phyloP scores from a whole-genome alignment of 2,329 filamentous ascomycete genomes.

The Alternaria brassicicola region DNA sequence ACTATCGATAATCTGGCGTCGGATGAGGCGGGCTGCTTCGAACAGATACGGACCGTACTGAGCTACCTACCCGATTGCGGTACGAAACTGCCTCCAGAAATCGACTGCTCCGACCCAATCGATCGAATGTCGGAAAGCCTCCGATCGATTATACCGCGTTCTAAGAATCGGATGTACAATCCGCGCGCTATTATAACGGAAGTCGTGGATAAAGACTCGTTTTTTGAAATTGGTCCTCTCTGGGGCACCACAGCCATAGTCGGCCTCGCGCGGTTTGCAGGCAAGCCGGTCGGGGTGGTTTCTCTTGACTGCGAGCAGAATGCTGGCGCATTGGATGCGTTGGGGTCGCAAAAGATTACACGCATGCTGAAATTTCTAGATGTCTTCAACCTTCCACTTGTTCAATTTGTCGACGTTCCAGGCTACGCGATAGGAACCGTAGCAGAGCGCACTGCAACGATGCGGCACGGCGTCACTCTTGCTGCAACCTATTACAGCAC shows the following conservation, averaged over 20 bases:
- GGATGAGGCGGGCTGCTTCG: constrained; percentile 66
- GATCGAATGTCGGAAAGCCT: constrained; percentile 58
- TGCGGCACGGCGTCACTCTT: constrained; percentile 68
- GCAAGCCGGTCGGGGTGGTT: constrained; percentile 64
- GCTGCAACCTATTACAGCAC: constrained; percentile 67
- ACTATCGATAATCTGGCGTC: constrained; percentile 69
- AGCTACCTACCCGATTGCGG: constrained; percentile 65
- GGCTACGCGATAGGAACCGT: constrained; percentile 68
- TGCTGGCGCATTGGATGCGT: constrained; percentile 65
- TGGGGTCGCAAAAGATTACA: constrained; percentile 66
- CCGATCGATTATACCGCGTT: constrained; percentile 63
- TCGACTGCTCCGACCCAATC: constrained; percentile 56
- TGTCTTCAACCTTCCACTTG: constrained; percentile 67
- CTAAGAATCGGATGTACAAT: constrained; percentile 66
- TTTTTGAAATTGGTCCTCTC: constrained; percentile 68
- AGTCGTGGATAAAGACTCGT: constrained; percentile 62
- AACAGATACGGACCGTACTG: constrained; percentile 64
- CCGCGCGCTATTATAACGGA: constrained; percentile 62
- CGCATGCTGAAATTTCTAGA: constrained; percentile 68
- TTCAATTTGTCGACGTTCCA: constrained; percentile 68
- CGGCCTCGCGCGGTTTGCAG: constrained; percentile 64
- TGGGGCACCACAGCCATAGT: constrained; percentile 68
- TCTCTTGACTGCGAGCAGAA: constrained; percentile 66
- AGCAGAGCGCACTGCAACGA: constrained; percentile 67
- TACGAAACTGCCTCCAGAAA: constrained; percentile 59